Evolutionary conservation across 345 rosid species (phyloP).

Genomic region (Crucihimalaya himalaica): DNA sequence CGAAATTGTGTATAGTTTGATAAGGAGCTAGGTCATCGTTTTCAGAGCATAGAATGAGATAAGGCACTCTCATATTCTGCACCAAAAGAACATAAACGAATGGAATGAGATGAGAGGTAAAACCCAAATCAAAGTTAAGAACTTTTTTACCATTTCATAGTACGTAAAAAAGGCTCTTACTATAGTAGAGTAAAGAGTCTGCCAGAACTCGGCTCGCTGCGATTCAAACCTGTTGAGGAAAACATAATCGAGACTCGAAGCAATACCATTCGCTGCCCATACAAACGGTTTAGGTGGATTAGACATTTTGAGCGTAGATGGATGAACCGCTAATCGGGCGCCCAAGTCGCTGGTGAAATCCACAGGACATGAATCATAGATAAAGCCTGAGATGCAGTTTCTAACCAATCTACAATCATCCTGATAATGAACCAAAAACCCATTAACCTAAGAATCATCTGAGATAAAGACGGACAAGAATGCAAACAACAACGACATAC

Average conservation of each 20-base stretch:
- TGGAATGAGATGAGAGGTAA: constrained; percentile 19
- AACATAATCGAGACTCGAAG: constrained; percentile 77
- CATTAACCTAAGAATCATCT: constrained; percentile 15
- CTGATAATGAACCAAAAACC: constrained; percentile 37
- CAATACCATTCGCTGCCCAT: constrained; percentile 76
- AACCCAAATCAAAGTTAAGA: neutral
- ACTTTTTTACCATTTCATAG: neutral
- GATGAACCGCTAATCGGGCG: constrained; percentile 69
- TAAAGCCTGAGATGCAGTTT: constrained; percentile 75
- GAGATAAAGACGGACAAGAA: neutral
- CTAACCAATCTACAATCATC: constrained; percentile 70
- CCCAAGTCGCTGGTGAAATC: constrained; percentile 93
- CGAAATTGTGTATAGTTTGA: constrained; percentile 67
- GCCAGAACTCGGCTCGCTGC: constrained; percentile 92
- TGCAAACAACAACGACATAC: constrained; percentile 40
- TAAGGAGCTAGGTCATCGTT: constrained; percentile 83
- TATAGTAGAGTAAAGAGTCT: constrained; percentile 81
- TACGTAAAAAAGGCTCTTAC: constrained; percentile 49
- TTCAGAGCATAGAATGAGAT: constrained; percentile 82
- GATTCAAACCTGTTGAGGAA: constrained; percentile 87
- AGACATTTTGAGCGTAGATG: constrained; percentile 66
- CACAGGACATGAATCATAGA: constrained; percentile 80
- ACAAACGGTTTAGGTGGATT: constrained; percentile 68
- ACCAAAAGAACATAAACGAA: constrained; percentile 21
- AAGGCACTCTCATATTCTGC: constrained; percentile 75